A percentile compares a stretch with the other conserved stretches of the same genome.
phyloP scores from a whole-genome alignment of 345 rosid species.

The Eucalyptus erythrocorys region DNA sequence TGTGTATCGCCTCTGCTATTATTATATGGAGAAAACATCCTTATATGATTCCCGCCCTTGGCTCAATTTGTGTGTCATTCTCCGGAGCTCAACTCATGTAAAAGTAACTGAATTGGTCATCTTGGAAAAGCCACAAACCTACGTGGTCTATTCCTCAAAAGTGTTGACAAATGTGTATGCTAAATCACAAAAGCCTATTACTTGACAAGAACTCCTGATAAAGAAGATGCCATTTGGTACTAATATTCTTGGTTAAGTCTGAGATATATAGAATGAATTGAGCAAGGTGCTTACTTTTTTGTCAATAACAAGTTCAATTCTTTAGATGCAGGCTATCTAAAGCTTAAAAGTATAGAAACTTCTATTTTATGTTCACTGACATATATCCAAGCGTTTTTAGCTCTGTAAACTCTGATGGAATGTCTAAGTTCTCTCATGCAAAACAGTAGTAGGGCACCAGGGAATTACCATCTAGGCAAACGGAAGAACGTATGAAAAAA shows the following conservation, averaged over 20 bases:
- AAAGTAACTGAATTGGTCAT: not conserved
- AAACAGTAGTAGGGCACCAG: not conserved
- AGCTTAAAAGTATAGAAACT: not conserved
- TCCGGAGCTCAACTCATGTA: not conserved
- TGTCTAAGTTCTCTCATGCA: not conserved
- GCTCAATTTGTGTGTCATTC: not conserved
- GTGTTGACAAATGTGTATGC: not conserved
- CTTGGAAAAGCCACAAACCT: not conserved
- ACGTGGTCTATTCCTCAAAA: not conserved
- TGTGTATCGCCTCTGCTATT: not conserved
- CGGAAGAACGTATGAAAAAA: conserved; percentile 83
- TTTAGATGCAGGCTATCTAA: not conserved
- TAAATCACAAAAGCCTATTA: not conserved
- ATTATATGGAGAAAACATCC: not conserved
- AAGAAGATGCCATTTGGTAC: not conserved
- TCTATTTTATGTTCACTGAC: not conserved
- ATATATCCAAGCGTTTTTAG: not conserved
- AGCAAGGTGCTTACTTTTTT: not conserved
- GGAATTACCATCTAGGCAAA: conserved; percentile 66
- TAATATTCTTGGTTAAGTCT: not conserved
- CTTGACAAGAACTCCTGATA: not conserved
- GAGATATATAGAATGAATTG: not conserved
- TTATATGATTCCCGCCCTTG: not conserved
- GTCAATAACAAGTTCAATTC: not conserved
- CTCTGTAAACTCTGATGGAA: not conserved